Base-by-base conservation (phyloP, 2,329 filamentous ascomycete species). In the Triangularia verruculosa region DNA sequence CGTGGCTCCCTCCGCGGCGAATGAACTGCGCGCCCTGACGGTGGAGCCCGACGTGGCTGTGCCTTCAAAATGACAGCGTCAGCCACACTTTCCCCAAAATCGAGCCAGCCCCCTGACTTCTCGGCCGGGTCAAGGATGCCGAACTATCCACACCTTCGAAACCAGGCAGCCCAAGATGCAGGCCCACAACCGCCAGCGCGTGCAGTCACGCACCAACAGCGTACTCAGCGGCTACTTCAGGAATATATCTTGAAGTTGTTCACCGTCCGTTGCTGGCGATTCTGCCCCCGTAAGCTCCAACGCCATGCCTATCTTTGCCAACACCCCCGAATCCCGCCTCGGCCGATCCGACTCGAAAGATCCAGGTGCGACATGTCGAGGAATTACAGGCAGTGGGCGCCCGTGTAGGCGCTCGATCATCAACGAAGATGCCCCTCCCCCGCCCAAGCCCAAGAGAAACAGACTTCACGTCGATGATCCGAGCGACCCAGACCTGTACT, bases 321-420 rank as follows among this genome's bases (percentile, higher is more conserved):
- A 88, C 73, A 96, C 92, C 0, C 93, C 94, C 68, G 93, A 97
- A 79, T 89, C 90, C 20, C 79, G 89, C 27, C 80, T 97, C 64
- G 84, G 83, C 63, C 89, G 93, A 63, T 87, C 88, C 71, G 93
- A 97, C 80, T 96, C 92, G 59, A 92, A 90, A 74, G 89, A 96
- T 69, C 89, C 93, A 1, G 82, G 85, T 1, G 89, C 88, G 12
- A 97, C 93, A 74, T 99, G 95, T 78, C 88, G 89, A 78, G 95
- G 95, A 63, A 86, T 98, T 67, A 97, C 93, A 3, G 83, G 87
- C 27, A 86, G 83, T 69, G 95, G 95, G n/a, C 84, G 88, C 57
- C 90, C 92, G 11, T 99, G 95, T 78, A 87, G 94, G 67, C 86
- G 92, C 59, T 81, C 88, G 5, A 79, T 96, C 34, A 79, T 96